phyloP scores from a whole-genome alignment of 2,329 filamentous ascomycete genomes.

The Epichloe sp. region DNA sequence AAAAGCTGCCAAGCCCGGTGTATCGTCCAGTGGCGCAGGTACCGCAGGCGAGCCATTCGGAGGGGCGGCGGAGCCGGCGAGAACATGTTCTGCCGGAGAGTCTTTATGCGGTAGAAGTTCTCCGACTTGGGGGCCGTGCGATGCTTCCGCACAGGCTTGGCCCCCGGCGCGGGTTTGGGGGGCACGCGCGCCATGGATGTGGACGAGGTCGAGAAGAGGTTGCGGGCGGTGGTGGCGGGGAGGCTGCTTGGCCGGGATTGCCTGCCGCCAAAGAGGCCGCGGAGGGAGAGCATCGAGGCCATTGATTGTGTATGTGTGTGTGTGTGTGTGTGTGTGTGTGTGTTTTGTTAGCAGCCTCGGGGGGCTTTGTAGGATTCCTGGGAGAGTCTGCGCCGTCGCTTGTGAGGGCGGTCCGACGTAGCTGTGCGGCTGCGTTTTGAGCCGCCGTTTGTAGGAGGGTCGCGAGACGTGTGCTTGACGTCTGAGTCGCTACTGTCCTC shows the following conservation, averaged over 20 bases:
- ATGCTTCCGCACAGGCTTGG: constrained; percentile 15
- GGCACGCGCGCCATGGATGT: constrained; percentile 17
- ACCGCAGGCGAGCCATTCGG: constrained; percentile 74
- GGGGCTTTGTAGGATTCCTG: background rate
- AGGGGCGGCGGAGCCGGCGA: constrained; percentile 52
- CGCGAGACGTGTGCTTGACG: too few species aligned
- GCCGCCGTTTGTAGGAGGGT: background rate
- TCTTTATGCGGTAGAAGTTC: constrained; percentile 29
- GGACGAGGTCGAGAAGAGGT: constrained; percentile 20
- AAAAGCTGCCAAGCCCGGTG: constrained; percentile 88
- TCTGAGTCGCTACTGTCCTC: background rate
- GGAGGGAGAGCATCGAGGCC: constrained; percentile 17
- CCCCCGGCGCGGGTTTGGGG: constrained; percentile 12
- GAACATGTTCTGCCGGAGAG: constrained; percentile 35
- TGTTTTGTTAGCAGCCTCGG: background rate
- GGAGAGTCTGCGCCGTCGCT: background rate
- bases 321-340: background rate
- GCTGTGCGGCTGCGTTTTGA: background rate
- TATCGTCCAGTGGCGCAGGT: constrained; percentile 96
- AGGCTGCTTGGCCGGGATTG: constrained; percentile 4
- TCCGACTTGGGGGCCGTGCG: constrained; percentile 20
- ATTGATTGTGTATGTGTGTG: constrained; percentile 9
- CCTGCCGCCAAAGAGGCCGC: constrained; percentile 17
- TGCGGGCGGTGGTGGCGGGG: constrained; percentile 7
- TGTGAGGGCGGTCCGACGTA: background rate